phyloP scores from a whole-genome alignment of 1,284 basidiomycete species.

The Anthracocystis walkeri region DNA sequence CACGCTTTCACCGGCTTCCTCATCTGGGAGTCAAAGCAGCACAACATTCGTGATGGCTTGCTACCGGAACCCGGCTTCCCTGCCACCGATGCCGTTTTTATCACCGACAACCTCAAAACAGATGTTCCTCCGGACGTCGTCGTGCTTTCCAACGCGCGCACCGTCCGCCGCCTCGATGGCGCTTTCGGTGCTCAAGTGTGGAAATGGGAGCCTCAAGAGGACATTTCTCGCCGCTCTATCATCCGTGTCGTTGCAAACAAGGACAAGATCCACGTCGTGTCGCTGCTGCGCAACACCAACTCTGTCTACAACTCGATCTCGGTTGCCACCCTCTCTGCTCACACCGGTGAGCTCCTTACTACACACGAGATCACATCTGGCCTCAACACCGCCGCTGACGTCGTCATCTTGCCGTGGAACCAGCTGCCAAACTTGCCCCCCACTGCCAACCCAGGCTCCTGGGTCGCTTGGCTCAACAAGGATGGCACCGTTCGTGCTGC shows the following conservation, averaged over 20 bases:
- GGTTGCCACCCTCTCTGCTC: conserved; percentile 46
- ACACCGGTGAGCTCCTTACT: conserved; percentile 45
- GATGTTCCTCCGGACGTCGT: conserved; percentile 41
- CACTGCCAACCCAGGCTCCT: conserved; percentile 50
- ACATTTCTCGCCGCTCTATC: conserved; percentile 37
- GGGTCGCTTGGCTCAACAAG: conserved; percentile 61
- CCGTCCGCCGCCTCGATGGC: conserved; percentile 45
- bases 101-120: conserved; percentile 29
- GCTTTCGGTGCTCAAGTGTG: conserved; percentile 28
- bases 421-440: conserved; percentile 46
- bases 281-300: conserved; percentile 37
- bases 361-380: conserved; percentile 44
- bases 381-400: conserved; percentile 35
- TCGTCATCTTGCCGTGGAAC: conserved; percentile 51
- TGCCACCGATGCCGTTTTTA: conserved; percentile 52
- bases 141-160: conserved; percentile 50
- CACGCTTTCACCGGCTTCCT: conserved; percentile 78
- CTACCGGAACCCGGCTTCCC: conserved; percentile 40
- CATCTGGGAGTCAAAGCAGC: conserved; percentile 75
- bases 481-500: conserved; percentile 57
- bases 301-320: conserved; percentile 43
- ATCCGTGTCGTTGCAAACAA: conserved; percentile 39
- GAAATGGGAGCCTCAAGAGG: conserved; percentile 38
- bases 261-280: conserved; percentile 53
- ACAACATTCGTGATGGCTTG: conserved; percentile 41